Conservation (phyloP, 805 yeast species). For the Metschnikowia noctiluminum region DNA sequence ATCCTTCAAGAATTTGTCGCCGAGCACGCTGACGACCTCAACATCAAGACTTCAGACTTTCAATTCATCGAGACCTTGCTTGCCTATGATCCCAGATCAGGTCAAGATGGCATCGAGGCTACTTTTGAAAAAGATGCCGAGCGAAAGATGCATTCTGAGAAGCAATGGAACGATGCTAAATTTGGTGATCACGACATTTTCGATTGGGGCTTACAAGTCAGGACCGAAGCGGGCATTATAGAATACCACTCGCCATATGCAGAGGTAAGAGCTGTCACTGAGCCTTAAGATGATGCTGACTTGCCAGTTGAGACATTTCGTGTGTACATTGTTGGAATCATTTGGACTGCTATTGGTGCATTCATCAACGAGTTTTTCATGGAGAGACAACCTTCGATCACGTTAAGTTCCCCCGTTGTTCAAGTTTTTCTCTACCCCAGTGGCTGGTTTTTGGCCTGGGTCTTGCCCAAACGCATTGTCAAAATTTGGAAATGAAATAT, state of each 20-base stretch:
- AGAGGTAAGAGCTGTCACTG: conserved; percentile 38
- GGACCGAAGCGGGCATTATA: conserved; percentile 37
- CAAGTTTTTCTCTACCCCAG: conserved; percentile 20
- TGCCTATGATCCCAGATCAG: background rate
- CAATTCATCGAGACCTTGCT: conserved; percentile 26
- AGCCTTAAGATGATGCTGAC: conserved; percentile 37
- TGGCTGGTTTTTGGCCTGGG: conserved; percentile 36
- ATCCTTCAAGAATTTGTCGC: conserved; percentile 38
- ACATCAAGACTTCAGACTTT: conserved; percentile 39
- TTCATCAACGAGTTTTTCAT: conserved; percentile 18
- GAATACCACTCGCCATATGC: conserved; percentile 40
- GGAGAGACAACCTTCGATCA: conserved; percentile 17
- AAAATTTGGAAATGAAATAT: conserved; percentile 32
- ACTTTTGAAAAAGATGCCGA: conserved; percentile 13
- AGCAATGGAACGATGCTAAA: conserved; percentile 1
- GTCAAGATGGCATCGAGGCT: conserved; percentile 8
- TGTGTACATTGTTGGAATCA: conserved; percentile 20
- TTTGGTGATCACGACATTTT: conserved; percentile 5
- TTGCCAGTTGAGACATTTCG: conserved; percentile 37
- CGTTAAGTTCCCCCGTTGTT: conserved; percentile 14
- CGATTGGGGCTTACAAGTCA: conserved; percentile 36
- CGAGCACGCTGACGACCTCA: conserved; percentile 46
- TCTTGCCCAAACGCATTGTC: conserved; percentile 41
- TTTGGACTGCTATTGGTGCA: conserved; percentile 29
- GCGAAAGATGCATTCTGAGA: background rate